Evolutionary conservation across 1,284 basidiomycete species (phyloP), one percentile per base, ranked within the genome.

Genomic region (Termitomyces sp.): DNA sequence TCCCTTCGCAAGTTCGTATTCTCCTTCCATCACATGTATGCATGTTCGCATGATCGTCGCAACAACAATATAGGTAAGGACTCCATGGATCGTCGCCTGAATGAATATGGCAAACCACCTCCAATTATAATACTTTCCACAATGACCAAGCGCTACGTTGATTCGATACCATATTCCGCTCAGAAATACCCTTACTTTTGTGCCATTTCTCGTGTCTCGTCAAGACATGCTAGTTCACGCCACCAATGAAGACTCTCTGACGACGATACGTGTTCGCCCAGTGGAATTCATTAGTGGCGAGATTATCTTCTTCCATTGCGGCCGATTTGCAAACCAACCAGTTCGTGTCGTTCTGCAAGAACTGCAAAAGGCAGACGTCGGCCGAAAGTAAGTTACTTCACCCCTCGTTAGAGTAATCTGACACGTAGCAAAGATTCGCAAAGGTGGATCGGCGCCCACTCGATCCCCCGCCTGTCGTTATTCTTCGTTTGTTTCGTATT

Each of bases 391-490:
- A 62, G 69, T 46, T 16, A 8, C 21, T 31, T 18, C 41, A 30
- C 30, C 11, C 21, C 21, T 31, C 14, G 24, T 19, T 5, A 24
- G 1, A 35, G 21, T 14, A 8, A n/a, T 24, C 37, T 50, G 10
- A 50, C 33, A 19, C 8, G 31, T 11, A 16, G 8, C 8, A 41
- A 52, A 83, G 81, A 58, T 83, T 81, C 59, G 81, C 79, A 0
- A 71, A 72, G 46, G 80, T 81, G 9, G 83, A 85, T 66, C 71
- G 83, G 3, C 70, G 83, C 14, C 83, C 83, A 1, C 72, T 85
- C 21, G 83, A 86, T 61, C 82, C 82, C 1, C 82, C 83, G 0
- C 82, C 83, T 0, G 82, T 83, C 14, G 79, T 82, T 4, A 68
- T 73, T n/a, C 74, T 84, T 40, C 73, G 69, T 31, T 62, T 84